These are phyloP conservation scores for Neurospora sp. DNA, from an alignment of 495 filamentous ascomycete species.

Conservation along the genomic window DNA sequence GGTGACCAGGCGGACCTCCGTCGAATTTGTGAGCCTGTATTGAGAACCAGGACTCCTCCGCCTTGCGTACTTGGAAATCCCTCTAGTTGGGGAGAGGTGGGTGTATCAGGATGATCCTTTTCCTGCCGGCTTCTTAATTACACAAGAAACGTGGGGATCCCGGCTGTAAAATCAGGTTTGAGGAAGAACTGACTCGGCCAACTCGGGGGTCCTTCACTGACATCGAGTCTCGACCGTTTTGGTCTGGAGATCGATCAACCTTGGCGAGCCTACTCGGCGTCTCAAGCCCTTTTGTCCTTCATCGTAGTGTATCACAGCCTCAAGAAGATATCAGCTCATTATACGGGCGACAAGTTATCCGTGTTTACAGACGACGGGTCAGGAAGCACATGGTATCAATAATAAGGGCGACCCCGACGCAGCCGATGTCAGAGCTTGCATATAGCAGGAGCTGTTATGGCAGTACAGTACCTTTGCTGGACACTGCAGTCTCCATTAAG, in stretches of 20 bases:
- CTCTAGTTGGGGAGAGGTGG: background rate
- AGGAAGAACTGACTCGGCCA: background rate
- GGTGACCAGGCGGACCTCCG: background rate
- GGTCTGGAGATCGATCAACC: background rate
- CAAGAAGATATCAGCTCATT: conserved; percentile 1
- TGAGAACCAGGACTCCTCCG: background rate
- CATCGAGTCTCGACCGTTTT: background rate
- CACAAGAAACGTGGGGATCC: background rate
- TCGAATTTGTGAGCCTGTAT: background rate
- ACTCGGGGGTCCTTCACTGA: background rate
- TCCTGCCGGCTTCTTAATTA: background rate
- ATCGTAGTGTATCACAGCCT: conserved; percentile 1
- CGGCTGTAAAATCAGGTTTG: background rate
- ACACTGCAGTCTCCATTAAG: background rate
- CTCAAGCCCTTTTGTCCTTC: background rate
- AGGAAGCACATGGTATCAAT: conserved; percentile 15
- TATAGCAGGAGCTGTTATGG: conserved; percentile 38
- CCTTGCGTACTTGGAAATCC: background rate
- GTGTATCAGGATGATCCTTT: background rate
- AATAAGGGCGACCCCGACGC: conserved; percentile 29
- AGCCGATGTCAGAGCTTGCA: conserved; percentile 31
- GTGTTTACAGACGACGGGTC: conserved; percentile 19
- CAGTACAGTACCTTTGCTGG: conserved; percentile 7
- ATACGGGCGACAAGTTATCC: conserved; percentile 4
- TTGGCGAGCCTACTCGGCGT: background rate